Conservation (phyloP, 495 filamentous ascomycete genomes). For the Lasiosphaeria hispida region DNA sequence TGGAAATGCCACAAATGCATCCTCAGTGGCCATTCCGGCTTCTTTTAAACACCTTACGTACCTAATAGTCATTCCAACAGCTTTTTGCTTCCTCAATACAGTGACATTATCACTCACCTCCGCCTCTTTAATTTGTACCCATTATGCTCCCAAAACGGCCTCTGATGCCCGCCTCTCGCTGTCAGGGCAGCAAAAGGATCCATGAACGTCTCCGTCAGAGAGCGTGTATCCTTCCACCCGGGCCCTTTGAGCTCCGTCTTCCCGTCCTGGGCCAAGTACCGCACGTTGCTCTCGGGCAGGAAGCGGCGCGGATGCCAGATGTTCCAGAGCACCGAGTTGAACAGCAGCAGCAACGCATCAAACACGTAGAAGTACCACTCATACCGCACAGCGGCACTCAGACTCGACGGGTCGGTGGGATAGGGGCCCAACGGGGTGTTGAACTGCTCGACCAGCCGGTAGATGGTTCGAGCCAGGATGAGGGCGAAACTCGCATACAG, state of each 20-base stretch:
- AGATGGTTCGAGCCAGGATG: background rate
- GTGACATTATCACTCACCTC: background rate
- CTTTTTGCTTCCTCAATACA: too few relatives aligned
- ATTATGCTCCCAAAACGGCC: constrained; percentile 11
- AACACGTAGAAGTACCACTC: constrained; percentile 30
- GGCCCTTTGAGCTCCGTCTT: constrained; percentile 7
- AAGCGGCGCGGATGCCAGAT: constrained; percentile 2
- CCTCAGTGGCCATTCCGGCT: too few relatives aligned
- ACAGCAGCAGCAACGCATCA: constrained; percentile 8
- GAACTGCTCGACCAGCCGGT: background rate
- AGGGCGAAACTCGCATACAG: background rate
- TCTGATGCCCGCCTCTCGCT: background rate
- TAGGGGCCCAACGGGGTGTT: background rate
- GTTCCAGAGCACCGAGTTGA: constrained; percentile 9
- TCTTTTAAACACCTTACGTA: too few relatives aligned
- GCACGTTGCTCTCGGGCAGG: background rate
- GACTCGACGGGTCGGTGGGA: background rate
- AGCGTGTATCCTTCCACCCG: constrained; percentile 4
- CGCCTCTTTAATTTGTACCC: background rate
- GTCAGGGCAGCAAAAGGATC: background rate
- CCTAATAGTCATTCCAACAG: too few relatives aligned
- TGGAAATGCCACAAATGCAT: too few relatives aligned
- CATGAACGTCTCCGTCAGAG: background rate
- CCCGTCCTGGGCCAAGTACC: constrained; percentile 5
- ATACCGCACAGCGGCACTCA: background rate